Evolutionary conservation across 176 grass and related monocot genomes (phyloP), one percentile per base, ranked within the genome.

Genomic region (Eremochloa ophiuroides): DNA sequence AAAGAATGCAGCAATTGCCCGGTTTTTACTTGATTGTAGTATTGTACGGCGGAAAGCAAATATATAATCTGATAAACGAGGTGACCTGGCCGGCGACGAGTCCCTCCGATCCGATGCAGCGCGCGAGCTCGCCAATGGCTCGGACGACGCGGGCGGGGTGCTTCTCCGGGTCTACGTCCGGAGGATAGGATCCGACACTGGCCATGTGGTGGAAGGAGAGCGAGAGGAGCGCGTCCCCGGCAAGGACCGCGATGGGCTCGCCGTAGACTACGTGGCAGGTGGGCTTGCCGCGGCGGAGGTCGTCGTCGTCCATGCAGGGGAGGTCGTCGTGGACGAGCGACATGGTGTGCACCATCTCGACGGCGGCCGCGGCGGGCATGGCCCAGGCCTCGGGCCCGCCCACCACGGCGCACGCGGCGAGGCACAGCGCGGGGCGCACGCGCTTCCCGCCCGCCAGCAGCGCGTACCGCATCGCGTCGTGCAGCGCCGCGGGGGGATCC

Each of bases 301-400:
- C 84, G 61, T 97, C 94, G 75, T 97, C 82, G 64, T 97, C 94
- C 91, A 97, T 93, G 91, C 94, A 93, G 10, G 94, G 94, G 5
- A 97, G 69, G 79, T 97, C 91, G 69, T 93, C 91, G 62, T 97
- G 88, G 73, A 97, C 89, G 73, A 97, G 84, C 13, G 94, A 97
- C 94, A 97, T 97, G 60, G 91, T 97, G 76, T 97, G 91, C 46
- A 97, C 85, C 88, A 97, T 93, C 90, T 97, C 94, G 31, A 92
- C 74, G 1, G 91, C 91, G 10, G 82, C 70, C 4, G 91, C 94
- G 25, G 88, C 56, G 10, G 91, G 73, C 59, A 97, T 56, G 51
- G 88, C 94, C 91, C 82, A 84, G 12, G 66, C 29, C 75, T 93
- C 93, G 2, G 64, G 75, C 0, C 88, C 94, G 10, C 86, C 90